Conservation (phyloP, 305 asterid genomes). For the Plantago rigida region DNA sequence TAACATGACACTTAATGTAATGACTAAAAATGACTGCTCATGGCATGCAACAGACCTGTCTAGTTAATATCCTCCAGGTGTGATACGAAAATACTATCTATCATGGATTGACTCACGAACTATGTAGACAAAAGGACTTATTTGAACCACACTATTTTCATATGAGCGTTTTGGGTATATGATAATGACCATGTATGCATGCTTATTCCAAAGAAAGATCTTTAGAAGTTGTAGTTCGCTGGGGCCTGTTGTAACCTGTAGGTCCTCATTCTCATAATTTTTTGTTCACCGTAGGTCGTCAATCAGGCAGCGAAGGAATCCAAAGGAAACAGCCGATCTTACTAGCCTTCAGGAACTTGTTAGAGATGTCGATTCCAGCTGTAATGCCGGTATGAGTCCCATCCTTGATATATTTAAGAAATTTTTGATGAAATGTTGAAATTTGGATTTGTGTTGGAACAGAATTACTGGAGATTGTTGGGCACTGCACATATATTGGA, state of each 20-base stretch:
- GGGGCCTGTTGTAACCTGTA: constrained; percentile 20
- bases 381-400: constrained; percentile 55
- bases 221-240: not conserved
- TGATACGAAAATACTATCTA: constrained; percentile 8
- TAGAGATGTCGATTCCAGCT: constrained; percentile 54
- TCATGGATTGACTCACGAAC: constrained; percentile 18
- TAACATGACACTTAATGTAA: too few relatives aligned
- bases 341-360: constrained; percentile 79
- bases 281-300: constrained; percentile 51
- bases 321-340: constrained; percentile 83
- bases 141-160: constrained; percentile 11
- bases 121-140: constrained; percentile 13
- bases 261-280: constrained; percentile 17
- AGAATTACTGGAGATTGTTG: constrained; percentile 79
- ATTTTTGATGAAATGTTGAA: constrained; percentile 6
- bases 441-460: constrained; percentile 22
- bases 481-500: constrained; percentile 79
- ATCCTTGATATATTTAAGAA: constrained; percentile 19
- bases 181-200: constrained; percentile 2
- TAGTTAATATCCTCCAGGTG: constrained; percentile 16
- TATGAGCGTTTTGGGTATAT: constrained; percentile 11
- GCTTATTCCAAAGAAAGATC: constrained; percentile 10
- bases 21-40: constrained; percentile 6
- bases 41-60: constrained; percentile 11
- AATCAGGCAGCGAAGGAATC: constrained; percentile 78